Evolutionary conservation across 108 stramenopile species (phyloP).

Genomic region (Mediolabrus comicus): DNA sequence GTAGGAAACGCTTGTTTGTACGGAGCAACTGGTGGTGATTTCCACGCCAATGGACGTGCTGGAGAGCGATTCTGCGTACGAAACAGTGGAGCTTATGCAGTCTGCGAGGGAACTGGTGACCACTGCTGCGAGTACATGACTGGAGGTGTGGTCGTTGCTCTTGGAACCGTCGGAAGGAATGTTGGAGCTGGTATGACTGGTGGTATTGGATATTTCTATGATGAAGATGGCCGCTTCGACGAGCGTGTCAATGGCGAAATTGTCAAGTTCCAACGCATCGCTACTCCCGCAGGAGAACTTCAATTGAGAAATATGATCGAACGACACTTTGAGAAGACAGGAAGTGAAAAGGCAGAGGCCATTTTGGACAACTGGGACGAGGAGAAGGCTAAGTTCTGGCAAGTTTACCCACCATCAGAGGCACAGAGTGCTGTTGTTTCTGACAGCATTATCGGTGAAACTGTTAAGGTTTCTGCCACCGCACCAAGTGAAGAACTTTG

Average conservation of each 20-base stretch:
- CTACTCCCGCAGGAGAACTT: constrained; percentile 66
- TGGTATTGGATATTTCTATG: constrained; percentile 93
- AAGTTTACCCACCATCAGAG: constrained; percentile 88
- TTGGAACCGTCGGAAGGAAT: constrained; percentile 92
- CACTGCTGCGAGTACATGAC: constrained; percentile 99
- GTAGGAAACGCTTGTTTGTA: constrained; percentile 96
- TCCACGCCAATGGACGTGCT: constrained; percentile 92
- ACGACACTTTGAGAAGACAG: constrained; percentile 88
- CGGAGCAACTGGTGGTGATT: constrained; percentile 94
- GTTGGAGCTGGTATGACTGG: constrained; percentile 97
- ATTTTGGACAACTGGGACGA: constrained; percentile 89
- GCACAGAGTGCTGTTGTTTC: constrained; percentile 58
- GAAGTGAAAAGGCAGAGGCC: constrained; percentile 79
- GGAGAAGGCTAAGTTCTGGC: constrained; percentile 82
- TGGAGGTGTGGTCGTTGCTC: constrained; percentile 89
- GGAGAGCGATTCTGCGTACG: constrained; percentile 97
- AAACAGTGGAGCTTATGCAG: constrained; percentile 93
- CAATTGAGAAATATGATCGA: constrained; percentile 85
- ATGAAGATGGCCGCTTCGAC: constrained; percentile 71
- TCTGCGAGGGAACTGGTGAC: constrained; percentile 96
- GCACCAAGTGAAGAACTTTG: constrained; percentile 84
- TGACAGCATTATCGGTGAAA: constrained; percentile 43
- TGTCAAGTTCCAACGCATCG: constrained; percentile 80
- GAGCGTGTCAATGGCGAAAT: constrained; percentile 91
- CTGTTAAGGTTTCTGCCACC: constrained; percentile 66